phyloP scores from a whole-genome alignment of 441 rosid genomes.

The Adansonia gregorii region DNA sequence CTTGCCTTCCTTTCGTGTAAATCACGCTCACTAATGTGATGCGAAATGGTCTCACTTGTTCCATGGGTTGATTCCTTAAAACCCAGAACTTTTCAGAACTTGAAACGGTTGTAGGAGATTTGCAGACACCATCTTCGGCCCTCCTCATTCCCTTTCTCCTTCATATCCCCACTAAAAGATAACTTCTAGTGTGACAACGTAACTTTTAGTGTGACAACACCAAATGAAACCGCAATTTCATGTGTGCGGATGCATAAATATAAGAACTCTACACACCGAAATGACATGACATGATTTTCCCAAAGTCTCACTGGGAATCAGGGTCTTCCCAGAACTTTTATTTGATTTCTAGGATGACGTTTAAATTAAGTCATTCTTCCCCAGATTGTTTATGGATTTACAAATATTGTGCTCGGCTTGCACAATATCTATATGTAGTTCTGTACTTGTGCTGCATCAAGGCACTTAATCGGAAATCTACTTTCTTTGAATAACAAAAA shows the following conservation, averaged over 20 bases:
- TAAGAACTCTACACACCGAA: not conserved
- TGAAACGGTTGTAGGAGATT: not conserved
- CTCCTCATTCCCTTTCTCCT: not conserved
- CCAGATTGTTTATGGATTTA: not conserved
- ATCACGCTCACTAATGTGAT: not conserved
- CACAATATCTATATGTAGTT: not conserved
- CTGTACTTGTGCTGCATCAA: no score
- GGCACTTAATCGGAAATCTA: no score
- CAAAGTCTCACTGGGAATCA: not conserved
- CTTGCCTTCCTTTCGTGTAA: constrained; percentile 7
- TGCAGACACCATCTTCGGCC: not conserved
- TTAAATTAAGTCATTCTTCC: not conserved
- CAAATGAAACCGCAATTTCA: not conserved
- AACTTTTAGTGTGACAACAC: no score
- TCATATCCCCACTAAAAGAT: not conserved
- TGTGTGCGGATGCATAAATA: not conserved
- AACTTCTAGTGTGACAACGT: no score
- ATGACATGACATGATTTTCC: no score
- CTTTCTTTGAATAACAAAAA: no score
- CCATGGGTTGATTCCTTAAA: not conserved
- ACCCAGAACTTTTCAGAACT: not conserved
- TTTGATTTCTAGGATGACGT: not conserved
- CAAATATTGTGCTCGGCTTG: not conserved
- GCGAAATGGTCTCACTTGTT: not conserved
- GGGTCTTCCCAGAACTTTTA: not conserved